Evolutionary conservation across 2,329 filamentous ascomycete genomes (phyloP).

Genomic region (Cladosporium sphaerospermum): DNA sequence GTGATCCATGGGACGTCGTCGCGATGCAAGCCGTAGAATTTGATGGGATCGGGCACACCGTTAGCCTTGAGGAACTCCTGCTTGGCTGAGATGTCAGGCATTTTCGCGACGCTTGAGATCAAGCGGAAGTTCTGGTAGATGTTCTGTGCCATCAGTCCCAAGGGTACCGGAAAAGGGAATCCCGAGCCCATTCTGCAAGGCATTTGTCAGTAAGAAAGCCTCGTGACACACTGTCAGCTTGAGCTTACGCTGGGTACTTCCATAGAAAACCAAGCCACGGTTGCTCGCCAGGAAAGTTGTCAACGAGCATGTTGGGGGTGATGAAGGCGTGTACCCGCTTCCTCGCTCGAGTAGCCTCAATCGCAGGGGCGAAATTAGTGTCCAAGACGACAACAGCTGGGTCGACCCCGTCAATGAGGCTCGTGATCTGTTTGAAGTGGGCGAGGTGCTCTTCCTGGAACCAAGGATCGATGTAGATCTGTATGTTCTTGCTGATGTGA

Average conservation of each 20-base stretch:
- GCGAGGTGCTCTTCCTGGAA: not conserved
- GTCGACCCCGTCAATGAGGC: not conserved
- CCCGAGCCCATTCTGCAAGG: not conserved
- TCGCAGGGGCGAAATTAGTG: slow-evolving; percentile 1
- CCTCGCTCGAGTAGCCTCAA: slow-evolving; percentile 4
- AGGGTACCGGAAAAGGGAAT: slow-evolving; percentile 2
- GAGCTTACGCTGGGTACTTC: slow-evolving; percentile 7
- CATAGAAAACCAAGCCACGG: slow-evolving; percentile 6
- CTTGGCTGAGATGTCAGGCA: slow-evolving; percentile 6
- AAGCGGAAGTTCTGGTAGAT: slow-evolving; percentile 6
- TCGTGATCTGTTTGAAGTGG: not conserved
- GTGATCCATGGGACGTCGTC: slow-evolving; percentile 6
- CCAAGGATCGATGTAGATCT: slow-evolving; percentile 7
- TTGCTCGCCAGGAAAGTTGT: slow-evolving; percentile 2
- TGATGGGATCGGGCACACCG: slow-evolving; percentile 5
- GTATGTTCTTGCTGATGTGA: not conserved
- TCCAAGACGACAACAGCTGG: slow-evolving; percentile 1
- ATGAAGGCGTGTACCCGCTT: slow-evolving; percentile 7
- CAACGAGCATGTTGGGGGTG: slow-evolving; percentile 4
- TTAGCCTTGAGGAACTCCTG: not conserved
- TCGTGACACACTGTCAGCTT: too few relatives aligned
- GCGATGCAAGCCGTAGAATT: slow-evolving; percentile 8
- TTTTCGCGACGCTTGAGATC: not conserved
- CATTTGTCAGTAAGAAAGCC: not conserved
- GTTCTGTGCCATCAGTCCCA: not conserved